Evolutionary conservation across 2,329 filamentous ascomycete species (phyloP).

Genomic region (Trichoderma sp.): DNA sequence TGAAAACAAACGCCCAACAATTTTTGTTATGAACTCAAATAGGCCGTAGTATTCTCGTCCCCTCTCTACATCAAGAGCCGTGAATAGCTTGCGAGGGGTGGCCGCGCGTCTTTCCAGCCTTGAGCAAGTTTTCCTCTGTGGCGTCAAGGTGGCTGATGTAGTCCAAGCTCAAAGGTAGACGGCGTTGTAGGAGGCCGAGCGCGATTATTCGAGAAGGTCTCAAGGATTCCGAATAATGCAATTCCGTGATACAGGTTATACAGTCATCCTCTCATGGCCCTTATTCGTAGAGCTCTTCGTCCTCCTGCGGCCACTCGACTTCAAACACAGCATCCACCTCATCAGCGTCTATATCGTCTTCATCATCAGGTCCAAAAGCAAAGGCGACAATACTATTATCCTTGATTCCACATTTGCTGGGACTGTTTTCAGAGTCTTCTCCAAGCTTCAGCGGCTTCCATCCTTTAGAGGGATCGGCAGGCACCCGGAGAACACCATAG

Average conservation of each 20-base stretch:
- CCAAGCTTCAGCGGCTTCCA: slow-evolving; percentile 47
- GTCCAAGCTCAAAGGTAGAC: not conserved
- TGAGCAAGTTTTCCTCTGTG: not conserved
- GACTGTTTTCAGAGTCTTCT: slow-evolving; percentile 37
- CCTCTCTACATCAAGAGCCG: not conserved
- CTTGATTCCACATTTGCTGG: slow-evolving; percentile 42
- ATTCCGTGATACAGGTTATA: not conserved
- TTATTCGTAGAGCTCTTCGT: slow-evolving; percentile 36
- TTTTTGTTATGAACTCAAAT: not conserved
- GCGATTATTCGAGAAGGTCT: not conserved
- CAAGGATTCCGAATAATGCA: not conserved
- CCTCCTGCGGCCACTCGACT: slow-evolving; percentile 46
- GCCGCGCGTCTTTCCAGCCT: not conserved
- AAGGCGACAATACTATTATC: slow-evolving; percentile 52
- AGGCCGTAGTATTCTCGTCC: not conserved
- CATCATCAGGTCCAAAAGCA: slow-evolving; percentile 41
- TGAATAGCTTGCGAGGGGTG: not conserved
- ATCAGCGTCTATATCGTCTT: slow-evolving; percentile 30
- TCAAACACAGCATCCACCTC: slow-evolving; percentile 34
- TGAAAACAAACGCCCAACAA: not conserved
- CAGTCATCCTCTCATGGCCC: not conserved
- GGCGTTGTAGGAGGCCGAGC: not conserved
- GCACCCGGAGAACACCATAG: slow-evolving; percentile 46
- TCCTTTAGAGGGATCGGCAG: slow-evolving; percentile 45
- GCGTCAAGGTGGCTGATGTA: not conserved